Base-by-base conservation (phyloP, 352 stramenopile genomes). In the Phytophthora litchii region DNA sequence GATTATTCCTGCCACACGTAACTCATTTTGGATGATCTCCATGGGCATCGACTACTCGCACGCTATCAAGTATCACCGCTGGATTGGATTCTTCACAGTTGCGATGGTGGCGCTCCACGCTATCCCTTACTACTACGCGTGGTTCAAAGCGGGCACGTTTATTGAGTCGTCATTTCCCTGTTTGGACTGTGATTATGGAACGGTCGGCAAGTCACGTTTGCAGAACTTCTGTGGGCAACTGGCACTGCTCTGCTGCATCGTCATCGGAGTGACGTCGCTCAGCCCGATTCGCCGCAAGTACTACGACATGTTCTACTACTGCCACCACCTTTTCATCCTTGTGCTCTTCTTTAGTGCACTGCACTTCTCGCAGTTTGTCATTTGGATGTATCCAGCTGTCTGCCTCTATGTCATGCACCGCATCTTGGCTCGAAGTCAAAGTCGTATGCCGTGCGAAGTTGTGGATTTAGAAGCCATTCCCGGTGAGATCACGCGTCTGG, bases 291-390 rank as follows among this genome's bases (percentile, higher is more conserved):
- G 90, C 19, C 80, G 90, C 36, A 62, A 65, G 25, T 87, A 78
- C 74, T 97, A 94, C 63, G 80, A 91, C 44, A 38, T 93, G 25
- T 97, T 97, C 48, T 94, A 95, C 72, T 94, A 94, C 71, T 76
- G 73, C 51, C 88, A 96, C 65, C 85, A 95, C 60, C 74, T 95
- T 35, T 95, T 95, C 66, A 75, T 97, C 32, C 54, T 94, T 17
- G 86, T 92, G 67, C 64, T 91, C 42, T 60, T 93, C 56, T 66
- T 75, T 41, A 72, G 70, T 43, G 72, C 73, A 14, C 57, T 95
- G 29, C 86, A 95, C 72, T 95, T 89, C 32, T 81, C 74, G 43
- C 78, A 78, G 20, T 91, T 93, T 40, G 79, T 95, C 35, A 90
- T 92, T 27, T 95, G 80, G 80, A 89, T 93, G 78, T 95, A 92